phyloP scores from a whole-genome alignment of 2,329 filamentous ascomycete species.

The Ceratocystis variospora region DNA sequence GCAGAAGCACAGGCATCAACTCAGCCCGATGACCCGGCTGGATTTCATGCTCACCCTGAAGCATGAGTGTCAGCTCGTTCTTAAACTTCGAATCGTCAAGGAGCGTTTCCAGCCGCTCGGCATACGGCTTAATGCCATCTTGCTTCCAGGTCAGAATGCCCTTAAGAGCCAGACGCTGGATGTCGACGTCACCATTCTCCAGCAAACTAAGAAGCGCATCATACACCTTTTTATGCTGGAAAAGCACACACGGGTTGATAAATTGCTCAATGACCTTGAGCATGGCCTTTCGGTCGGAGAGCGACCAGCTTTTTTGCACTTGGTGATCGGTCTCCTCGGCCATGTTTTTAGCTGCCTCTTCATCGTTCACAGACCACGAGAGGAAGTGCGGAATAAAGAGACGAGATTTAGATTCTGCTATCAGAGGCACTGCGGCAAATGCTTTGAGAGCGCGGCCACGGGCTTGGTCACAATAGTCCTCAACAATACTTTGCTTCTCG shows the following conservation, averaged over 20 bases:
- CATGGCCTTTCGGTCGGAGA: slow-evolving; percentile 72
- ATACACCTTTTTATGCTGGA: slow-evolving; percentile 62
- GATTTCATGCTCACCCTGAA: slow-evolving; percentile 62
- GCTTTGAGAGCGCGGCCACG: slow-evolving; percentile 69
- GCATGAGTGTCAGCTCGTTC: slow-evolving; percentile 81
- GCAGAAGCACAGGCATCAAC: slow-evolving; percentile 74
- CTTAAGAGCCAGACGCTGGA: slow-evolving; percentile 74
- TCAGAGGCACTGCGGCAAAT: slow-evolving; percentile 53
- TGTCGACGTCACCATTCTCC: slow-evolving; percentile 76
- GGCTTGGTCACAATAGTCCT: slow-evolving; percentile 41
- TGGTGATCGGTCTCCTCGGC: slow-evolving; percentile 28
- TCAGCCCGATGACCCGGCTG: slow-evolving; percentile 56
- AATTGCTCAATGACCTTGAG: slow-evolving; percentile 74
- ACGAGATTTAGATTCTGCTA: slow-evolving; percentile 78
- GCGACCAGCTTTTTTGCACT: slow-evolving; percentile 45
- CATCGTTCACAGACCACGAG: slow-evolving; percentile 53
- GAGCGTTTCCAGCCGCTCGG: slow-evolving; percentile 73
- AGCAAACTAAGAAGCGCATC: slow-evolving; percentile 59
- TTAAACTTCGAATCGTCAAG: slow-evolving; percentile 85
- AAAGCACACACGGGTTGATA: slow-evolving; percentile 72
- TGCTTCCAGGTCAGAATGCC: slow-evolving; percentile 84
- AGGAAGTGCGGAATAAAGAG: slow-evolving; percentile 75
- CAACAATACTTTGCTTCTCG: slow-evolving; percentile 42
- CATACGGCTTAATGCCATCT: slow-evolving; percentile 58
- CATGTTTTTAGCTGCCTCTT: slow-evolving; percentile 26